phyloP scores from a whole-genome alignment of 106 monocot genomes.

The Dendrobium huoshanense region DNA sequence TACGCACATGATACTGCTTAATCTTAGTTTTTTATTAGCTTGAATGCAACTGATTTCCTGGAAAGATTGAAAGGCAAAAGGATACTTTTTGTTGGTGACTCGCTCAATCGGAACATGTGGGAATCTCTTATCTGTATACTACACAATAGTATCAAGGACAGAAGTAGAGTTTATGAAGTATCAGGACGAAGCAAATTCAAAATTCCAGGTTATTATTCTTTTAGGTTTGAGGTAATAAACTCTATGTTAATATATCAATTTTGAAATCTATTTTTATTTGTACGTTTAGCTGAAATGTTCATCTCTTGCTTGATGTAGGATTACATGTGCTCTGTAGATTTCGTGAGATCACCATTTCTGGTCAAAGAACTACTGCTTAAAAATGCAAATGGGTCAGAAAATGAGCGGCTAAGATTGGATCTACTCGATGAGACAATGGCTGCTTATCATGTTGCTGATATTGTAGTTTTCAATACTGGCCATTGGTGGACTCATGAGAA shows the following conservation, averaged over 20 bases:
- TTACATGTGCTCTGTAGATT: constrained; percentile 72
- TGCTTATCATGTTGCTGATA: constrained; percentile 56
- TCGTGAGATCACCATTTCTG: constrained; percentile 71
- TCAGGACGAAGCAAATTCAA: constrained; percentile 65
- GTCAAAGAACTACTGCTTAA: constrained; percentile 43
- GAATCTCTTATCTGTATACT: constrained; percentile 91
- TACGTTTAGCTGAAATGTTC: not conserved
- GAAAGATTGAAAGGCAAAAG: constrained; percentile 64
- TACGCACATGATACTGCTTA: not conserved
- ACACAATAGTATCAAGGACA: constrained; percentile 41
- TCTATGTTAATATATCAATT: not conserved
- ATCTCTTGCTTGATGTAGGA: constrained; percentile 42
- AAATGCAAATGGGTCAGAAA: constrained; percentile 26
- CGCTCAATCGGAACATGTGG: constrained; percentile 91
- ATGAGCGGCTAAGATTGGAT: constrained; percentile 77
- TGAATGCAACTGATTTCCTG: constrained; percentile 85
- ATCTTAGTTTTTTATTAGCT: constrained; percentile 21
- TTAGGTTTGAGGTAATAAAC: constrained; percentile 66
- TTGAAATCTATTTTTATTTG: not conserved
- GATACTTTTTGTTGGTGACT: constrained; percentile 89
- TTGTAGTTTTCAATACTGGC: constrained; percentile 90
- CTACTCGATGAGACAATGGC: constrained; percentile 53
- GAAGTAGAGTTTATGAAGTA: constrained; percentile 62
- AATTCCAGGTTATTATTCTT: constrained; percentile 72
- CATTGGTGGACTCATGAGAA: constrained; percentile 99